Evolutionary conservation across 164 flowering plant genomes (phyloP), one percentile per base, ranked within the genome.

Genomic region (Litsea cubeba): DNA sequence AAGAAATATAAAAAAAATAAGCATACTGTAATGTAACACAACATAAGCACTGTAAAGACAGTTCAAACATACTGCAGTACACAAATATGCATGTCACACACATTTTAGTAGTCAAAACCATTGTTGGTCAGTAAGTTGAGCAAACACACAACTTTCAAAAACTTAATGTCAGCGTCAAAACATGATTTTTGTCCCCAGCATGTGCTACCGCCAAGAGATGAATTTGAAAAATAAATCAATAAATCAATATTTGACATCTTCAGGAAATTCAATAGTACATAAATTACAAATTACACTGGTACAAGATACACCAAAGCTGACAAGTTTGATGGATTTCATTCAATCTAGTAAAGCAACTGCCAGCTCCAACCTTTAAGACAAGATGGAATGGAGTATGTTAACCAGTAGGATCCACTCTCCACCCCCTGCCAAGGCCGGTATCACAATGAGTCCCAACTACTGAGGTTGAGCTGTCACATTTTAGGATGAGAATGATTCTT

Each of bases 181-280:
- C 76, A 35, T 25, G 58, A 40, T 30, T 68, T 12, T 51, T 40
- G 68, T 40, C 65, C 49, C 65, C 57, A 50, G 64, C 46, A 60
- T 24, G 46, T 40, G 54, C 51, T 71, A 68, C 72, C 50, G 57
- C 26, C 62, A 71, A 69, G 54, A 74, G 40, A 69, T 74, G 68
- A 25, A 8, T 30, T 79, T 65, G 68, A 18, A 74, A 74, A 82
- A 87, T 84, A 80, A 88, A 90, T 88, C 84, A 90, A 89, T 82
- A 81, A 90, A 88, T 86, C 78, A 76, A 86, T 83, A 76, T 84
- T 80, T 70, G 78, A 81, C 82, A 79, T 92, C 82, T 81, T 81
- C 83, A 84, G 78, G 84, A 85, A 80, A 76, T 76, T 87, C 78
- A 77, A 86, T 84, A 86, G 83, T 89, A 88, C 90, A 89, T 64